These are phyloP conservation scores for Venturia pyrina DNA, from an alignment of 2,329 filamentous ascomycete genomes.

Conservation along the genomic window DNA sequence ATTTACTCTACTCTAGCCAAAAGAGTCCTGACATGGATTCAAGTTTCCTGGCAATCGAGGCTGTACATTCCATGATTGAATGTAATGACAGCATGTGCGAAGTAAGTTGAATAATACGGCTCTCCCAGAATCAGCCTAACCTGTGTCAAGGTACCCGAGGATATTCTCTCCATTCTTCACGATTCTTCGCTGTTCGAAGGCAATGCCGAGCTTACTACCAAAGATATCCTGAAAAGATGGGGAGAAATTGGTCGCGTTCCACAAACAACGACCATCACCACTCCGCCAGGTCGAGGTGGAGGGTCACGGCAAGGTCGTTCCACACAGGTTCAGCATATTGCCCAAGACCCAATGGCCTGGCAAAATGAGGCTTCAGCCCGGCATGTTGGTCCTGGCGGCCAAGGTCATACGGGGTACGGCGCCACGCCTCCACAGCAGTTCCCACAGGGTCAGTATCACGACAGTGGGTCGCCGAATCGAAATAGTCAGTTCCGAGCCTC, in stretches of 20 bases:
- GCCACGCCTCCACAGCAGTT: constrained; percentile 9
- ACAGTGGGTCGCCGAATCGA: constrained; percentile 10
- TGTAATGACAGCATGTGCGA: constrained; percentile 96
- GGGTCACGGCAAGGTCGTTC: constrained; percentile 12
- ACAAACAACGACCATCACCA: constrained; percentile 4
- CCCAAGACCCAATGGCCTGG: constrained; percentile 11
- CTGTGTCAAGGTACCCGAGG: constrained; percentile 68
- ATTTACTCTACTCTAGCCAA: constrained; percentile 68
- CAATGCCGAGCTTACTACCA: constrained; percentile 81
- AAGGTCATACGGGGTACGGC: background rate
- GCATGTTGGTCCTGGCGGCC: constrained; percentile 9
- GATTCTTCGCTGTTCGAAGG: constrained; percentile 75
- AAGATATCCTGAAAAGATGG: constrained; percentile 91
- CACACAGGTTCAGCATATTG: constrained; percentile 8
- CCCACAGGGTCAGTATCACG: background rate
- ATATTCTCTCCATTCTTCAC: constrained; percentile 75
- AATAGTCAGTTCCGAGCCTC: constrained; percentile 10
- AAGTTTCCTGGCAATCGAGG: constrained; percentile 87
- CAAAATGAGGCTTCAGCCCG: constrained; percentile 13
- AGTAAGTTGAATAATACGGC: constrained; percentile 46
- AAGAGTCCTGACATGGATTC: constrained; percentile 60
- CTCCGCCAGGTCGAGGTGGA: background rate
- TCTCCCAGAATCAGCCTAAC: constrained; percentile 18
- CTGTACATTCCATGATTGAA: constrained; percentile 81
- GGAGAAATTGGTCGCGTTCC: constrained; percentile 58